These are phyloP conservation scores for Incumbomyces lentus DNA, from an alignment of 2,329 filamentous ascomycete species.

Conservation along the genomic window DNA sequence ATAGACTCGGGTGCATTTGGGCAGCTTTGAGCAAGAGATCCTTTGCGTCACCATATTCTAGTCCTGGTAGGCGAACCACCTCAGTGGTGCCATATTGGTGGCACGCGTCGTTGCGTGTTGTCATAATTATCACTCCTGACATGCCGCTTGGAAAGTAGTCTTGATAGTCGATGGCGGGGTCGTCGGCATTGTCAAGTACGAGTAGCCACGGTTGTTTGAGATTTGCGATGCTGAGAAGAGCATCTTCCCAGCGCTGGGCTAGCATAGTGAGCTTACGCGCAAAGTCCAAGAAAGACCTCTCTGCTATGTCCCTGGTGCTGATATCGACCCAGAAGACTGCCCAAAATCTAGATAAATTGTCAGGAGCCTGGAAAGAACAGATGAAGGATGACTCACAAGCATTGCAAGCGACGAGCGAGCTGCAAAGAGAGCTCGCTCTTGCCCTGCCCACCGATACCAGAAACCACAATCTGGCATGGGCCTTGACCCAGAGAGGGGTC, in stretches of 20 bases:
- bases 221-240: conserved; percentile 10
- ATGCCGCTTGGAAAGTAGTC: conserved; percentile 11
- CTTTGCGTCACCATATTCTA: conserved; percentile 11
- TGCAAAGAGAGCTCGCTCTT: conserved; percentile 27
- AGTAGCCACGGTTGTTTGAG: conserved; percentile 12
- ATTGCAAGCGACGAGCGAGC: conserved; percentile 18
- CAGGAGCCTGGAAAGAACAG: neutral
- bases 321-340: conserved; percentile 27
- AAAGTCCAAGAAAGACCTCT: conserved; percentile 21
- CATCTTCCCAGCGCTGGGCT: conserved; percentile 15
- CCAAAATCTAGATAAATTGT: conserved; percentile 21
- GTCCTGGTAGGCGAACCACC: conserved; percentile 6
- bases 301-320: conserved; percentile 17
- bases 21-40: conserved; percentile 11
- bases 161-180: conserved; percentile 13
- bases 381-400: conserved; percentile 16
- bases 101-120: conserved; percentile 15
- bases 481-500: neutral
- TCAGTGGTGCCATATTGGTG: conserved; percentile 10
- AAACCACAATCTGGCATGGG: conserved; percentile 23
- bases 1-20: neutral
- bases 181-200: conserved; percentile 17
- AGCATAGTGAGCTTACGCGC: conserved; percentile 15
- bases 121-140: conserved; percentile 12
- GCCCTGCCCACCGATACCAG: conserved; percentile 23